These are phyloP conservation scores for Aspergillus nomiae DNA, from an alignment of 2,329 filamentous ascomycete genomes.

Conservation along the genomic window DNA sequence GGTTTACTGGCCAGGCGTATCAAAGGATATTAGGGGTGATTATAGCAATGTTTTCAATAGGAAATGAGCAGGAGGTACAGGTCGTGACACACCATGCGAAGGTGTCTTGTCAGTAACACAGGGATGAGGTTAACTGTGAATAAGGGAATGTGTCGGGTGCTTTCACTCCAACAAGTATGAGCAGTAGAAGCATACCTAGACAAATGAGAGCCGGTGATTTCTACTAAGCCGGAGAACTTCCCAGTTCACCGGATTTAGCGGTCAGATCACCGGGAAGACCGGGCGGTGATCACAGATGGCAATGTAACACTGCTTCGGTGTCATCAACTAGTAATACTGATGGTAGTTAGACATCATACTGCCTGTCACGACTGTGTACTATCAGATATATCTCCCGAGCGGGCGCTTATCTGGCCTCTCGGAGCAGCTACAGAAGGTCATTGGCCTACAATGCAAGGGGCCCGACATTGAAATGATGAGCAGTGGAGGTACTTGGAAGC, in stretches of 20 bases:
- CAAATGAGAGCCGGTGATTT: neutral
- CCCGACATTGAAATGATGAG: neutral
- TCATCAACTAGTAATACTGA: neutral
- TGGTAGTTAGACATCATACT: neutral
- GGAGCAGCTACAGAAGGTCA: neutral
- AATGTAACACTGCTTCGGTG: neutral
- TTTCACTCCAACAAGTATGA: neutral
- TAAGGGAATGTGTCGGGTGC: neutral
- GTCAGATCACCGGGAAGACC: neutral
- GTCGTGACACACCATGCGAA: neutral
- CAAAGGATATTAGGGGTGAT: neutral
- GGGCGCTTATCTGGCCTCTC: neutral
- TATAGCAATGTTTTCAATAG: neutral
- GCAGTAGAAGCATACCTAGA: neutral
- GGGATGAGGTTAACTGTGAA: neutral
- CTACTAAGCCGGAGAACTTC: neutral
- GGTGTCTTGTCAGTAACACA: neutral
- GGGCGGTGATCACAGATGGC: neutral
- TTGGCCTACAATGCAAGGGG: neutral
- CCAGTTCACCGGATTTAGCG: neutral
- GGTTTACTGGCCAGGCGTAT: neutral
- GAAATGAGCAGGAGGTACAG: too few species aligned
- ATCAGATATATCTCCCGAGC: neutral
- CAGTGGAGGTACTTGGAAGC: neutral
- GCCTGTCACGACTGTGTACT: neutral